These are phyloP conservation scores for Suillus brevipes DNA, from an alignment of 768 basidiomycete species.

Conservation along the genomic window DNA sequence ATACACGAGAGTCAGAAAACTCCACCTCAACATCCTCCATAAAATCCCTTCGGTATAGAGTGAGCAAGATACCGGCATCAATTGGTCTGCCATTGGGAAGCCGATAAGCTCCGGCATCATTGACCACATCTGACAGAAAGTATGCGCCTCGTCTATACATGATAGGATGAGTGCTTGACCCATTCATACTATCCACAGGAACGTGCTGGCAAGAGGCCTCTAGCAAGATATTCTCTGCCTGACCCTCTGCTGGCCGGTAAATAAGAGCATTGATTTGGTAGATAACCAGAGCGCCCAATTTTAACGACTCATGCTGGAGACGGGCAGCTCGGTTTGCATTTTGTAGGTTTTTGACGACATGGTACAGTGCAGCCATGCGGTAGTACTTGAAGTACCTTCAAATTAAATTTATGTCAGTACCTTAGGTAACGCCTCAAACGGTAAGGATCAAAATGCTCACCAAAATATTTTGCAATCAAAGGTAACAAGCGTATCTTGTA, in stretches of 20 bases:
- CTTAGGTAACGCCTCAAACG: too few relatives aligned
- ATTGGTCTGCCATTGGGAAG: background rate
- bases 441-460: background rate
- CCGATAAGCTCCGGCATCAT: background rate
- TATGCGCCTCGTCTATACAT: background rate
- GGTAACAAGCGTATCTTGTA: background rate
- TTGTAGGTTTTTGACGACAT: background rate
- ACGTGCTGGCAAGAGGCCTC: background rate
- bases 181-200: too few relatives aligned
- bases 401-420: background rate
- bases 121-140: background rate
- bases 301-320: background rate
- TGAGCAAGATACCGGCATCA: background rate
- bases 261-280: background rate
- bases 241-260: background rate
- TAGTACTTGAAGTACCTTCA: background rate
- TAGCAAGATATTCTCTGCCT: background rate
- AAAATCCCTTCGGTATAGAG: background rate
- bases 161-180: background rate
- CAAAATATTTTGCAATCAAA: background rate
- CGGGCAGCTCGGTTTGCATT: background rate
- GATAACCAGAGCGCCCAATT: background rate
- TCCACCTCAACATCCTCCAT: background rate
- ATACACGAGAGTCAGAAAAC: background rate
- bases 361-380: background rate